Evolutionary conservation across 495 filamentous ascomycete species (phyloP).

Genomic region (Neurospora sp.): DNA sequence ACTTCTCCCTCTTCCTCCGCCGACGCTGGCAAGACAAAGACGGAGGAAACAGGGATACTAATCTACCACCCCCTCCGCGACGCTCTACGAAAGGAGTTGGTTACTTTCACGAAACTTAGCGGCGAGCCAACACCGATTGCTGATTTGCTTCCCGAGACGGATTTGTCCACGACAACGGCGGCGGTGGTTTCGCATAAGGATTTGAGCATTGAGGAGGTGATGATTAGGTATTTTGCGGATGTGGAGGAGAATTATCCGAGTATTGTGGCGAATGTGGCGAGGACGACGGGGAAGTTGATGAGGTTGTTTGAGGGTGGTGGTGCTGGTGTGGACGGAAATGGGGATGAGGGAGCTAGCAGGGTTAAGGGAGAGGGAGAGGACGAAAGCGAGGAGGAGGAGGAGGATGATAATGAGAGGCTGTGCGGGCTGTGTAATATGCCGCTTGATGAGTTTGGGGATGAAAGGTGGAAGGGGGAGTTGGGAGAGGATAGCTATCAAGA

Average conservation of each 20-base stretch:
- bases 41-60: background rate
- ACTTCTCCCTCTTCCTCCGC: conserved; percentile 3
- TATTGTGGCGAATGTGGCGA: conserved; percentile 88
- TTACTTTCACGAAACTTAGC: conserved; percentile 46
- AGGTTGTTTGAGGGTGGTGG: conserved; percentile 9
- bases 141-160: conserved; percentile 6
- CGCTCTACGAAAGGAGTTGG: conserved; percentile 68
- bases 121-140: conserved; percentile 17
- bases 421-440: conserved; percentile 44
- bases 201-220: conserved; percentile 81
- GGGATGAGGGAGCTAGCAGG: background rate
- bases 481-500: conserved; percentile 9
- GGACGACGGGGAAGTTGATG: conserved; percentile 70
- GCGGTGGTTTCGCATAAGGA: conserved; percentile 56
- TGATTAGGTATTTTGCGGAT: conserved; percentile 76
- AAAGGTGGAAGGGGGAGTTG: conserved; percentile 42
- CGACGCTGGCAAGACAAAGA: no score
- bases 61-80: conserved; percentile 52
- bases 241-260: conserved; percentile 84
- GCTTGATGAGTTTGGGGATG: conserved; percentile 36
- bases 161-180: conserved; percentile 15
- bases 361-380: background rate
- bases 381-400: background rate
- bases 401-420: conserved; percentile 1
- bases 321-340: background rate